Percentiles rank a stretch among this genome's conserved stretches.
Conservation (phyloP, 2,329 filamentous ascomycete species). For the Aureobasidium sp. region DNA sequence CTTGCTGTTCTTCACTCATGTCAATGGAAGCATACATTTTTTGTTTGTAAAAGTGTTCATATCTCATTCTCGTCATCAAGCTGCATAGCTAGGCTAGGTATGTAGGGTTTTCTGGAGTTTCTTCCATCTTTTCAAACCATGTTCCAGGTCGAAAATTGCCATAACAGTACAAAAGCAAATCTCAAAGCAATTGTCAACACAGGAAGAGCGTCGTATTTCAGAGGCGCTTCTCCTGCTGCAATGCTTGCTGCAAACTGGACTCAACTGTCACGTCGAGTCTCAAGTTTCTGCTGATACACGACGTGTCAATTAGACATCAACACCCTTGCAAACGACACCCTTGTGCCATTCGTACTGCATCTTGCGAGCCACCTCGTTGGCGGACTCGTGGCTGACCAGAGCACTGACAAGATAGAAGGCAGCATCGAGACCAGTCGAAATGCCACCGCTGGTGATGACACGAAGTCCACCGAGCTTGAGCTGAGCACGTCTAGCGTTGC, state of each 20-base stretch:
- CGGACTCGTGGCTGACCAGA: slow-evolving; percentile 67
- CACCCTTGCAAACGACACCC: slow-evolving; percentile 74
- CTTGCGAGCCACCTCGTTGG: slow-evolving; percentile 62
- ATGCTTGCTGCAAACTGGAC: not conserved
- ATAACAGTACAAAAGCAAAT: slow-evolving; percentile 9
- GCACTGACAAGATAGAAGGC: slow-evolving; percentile 78
- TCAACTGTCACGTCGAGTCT: slow-evolving; percentile 3
- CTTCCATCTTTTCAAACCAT: slow-evolving; percentile 8
- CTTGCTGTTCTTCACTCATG: not conserved
- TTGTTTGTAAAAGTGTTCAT: not conserved
- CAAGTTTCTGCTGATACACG: not conserved
- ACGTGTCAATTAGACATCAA: slow-evolving; percentile 58
- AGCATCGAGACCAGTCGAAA: slow-evolving; percentile 74
- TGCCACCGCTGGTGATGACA: slow-evolving; percentile 72
- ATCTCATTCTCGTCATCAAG: slow-evolving; percentile 10
- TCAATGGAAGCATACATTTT: not conserved
- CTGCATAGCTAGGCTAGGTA: slow-evolving; percentile 7
- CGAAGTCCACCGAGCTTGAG: slow-evolving; percentile 62
- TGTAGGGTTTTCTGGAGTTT: slow-evolving; percentile 11
- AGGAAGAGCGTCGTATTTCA: not conserved
- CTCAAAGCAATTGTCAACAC: not conserved
- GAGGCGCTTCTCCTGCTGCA: not conserved
- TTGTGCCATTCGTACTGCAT: slow-evolving; percentile 83
- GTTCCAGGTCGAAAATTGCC: slow-evolving; percentile 2
- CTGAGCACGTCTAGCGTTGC: slow-evolving; percentile 66